phyloP scores from a whole-genome alignment of 1,139 yeast species.

The Geotrichum klebahnii region DNA sequence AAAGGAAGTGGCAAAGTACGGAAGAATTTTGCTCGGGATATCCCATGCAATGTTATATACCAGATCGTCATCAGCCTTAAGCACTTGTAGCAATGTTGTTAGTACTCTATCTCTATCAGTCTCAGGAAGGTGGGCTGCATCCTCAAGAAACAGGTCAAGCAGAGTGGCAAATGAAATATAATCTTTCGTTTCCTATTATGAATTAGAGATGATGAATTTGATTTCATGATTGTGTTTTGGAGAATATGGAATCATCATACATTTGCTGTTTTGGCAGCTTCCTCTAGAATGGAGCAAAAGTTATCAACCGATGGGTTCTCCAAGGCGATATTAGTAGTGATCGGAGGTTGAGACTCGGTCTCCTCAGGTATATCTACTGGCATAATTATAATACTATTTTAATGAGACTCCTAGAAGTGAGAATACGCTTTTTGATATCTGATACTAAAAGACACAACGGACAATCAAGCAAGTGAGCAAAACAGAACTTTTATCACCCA shows the following conservation, averaged over 20 bases:
- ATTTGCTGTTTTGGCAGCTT: conserved; percentile 12
- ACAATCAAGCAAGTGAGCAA: too few relatives aligned
- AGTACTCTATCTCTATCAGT: conserved; percentile 50
- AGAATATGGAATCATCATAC: conserved; percentile 4
- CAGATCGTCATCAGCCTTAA: conserved; percentile 44
- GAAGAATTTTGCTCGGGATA: conserved; percentile 59
- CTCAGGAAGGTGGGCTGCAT: conserved; percentile 46
- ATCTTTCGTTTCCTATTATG: conserved; percentile 44
- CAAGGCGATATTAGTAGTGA: not conserved
- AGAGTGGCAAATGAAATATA: conserved; percentile 67
- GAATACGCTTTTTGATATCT: not conserved
- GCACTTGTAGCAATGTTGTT: conserved; percentile 42
- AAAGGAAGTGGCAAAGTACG: conserved; percentile 31
- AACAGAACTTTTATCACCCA: too few relatives aligned
- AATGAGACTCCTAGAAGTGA: not conserved
- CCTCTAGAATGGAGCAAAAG: conserved; percentile 9
- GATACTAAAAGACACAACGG: too few relatives aligned
- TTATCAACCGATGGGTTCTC: conserved; percentile 11
- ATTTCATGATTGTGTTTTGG: not conserved
- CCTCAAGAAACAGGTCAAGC: conserved; percentile 57
- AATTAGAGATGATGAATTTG: not conserved
- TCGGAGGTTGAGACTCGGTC: not conserved
- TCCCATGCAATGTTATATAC: conserved; percentile 83
- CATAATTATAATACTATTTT: not conserved
- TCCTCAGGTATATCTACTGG: not conserved